Evolutionary conservation across 2,329 filamentous ascomycete genomes (phyloP).

Genomic region (Monosporascus sp.): DNA sequence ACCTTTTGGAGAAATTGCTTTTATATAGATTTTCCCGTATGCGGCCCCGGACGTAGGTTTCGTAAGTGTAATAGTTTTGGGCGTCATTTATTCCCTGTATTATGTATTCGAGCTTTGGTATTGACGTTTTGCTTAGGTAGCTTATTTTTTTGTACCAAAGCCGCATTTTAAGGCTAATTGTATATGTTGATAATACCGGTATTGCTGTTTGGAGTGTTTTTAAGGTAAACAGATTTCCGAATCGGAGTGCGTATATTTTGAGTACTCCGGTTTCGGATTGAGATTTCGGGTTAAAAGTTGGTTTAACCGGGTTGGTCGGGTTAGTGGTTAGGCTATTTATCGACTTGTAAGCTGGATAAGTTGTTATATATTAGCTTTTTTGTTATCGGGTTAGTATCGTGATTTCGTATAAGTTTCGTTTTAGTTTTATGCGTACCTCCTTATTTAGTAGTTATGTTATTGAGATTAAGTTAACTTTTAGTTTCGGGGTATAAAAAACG

Average conservation of each 20-base stretch:
- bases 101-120: neutral
- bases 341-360: rapidly evolving
- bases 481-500: too few species aligned
- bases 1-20: neutral
- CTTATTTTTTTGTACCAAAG: neutral
- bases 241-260: neutral
- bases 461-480: too few species aligned
- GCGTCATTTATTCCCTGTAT: neutral
- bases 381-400: too few species aligned
- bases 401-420: too few species aligned
- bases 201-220: neutral
- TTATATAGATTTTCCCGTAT: neutral
- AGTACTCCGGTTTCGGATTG: too few species aligned
- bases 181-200: neutral
- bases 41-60: neutral
- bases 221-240: neutral
- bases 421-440: too few species aligned
- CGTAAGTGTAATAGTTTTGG: neutral
- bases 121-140: neutral
- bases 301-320: too few species aligned
- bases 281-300: too few species aligned
- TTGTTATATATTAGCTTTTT: too few species aligned
- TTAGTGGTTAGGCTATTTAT: too few species aligned
- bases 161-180: neutral
- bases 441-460: too few species aligned